Percentiles rank a stretch among this genome's conserved stretches.
Evolutionary conservation across 2,329 filamentous ascomycete species (phyloP).

Genomic region (Metarhizium rileyi): DNA sequence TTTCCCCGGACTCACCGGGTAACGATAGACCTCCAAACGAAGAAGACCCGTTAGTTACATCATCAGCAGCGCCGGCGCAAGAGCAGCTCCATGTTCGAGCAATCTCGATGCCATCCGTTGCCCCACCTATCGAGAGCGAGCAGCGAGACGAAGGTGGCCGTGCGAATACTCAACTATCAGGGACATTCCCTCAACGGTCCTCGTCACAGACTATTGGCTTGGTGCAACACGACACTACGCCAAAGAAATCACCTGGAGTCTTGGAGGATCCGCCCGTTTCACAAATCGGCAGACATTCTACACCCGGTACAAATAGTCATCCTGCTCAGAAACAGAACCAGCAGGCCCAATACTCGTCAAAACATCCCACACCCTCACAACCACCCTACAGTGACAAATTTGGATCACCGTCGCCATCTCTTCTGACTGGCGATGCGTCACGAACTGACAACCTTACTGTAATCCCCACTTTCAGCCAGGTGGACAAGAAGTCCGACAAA

Average conservation of each 20-base stretch:
- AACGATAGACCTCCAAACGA: conserved; percentile 28
- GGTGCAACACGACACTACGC: conserved; percentile 15
- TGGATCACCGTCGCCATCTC: conserved; percentile 39
- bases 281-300: conserved; percentile 5
- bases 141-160: conserved; percentile 40
- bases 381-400: conserved; percentile 19
- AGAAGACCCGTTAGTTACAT: conserved; percentile 13
- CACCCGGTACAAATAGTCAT: neutral
- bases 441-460: conserved; percentile 72
- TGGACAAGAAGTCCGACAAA: conserved; percentile 67
- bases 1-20: conserved; percentile 37
- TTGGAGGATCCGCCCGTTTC: conserved; percentile 31
- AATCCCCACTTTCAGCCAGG: conserved; percentile 60
- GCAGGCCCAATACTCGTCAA: conserved; percentile 9
- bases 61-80: conserved; percentile 14
- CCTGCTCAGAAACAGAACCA: neutral
- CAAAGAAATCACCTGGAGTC: conserved; percentile 15
- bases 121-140: conserved; percentile 40
- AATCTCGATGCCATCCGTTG: conserved; percentile 23
- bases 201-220: conserved; percentile 41
- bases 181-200: conserved; percentile 41
- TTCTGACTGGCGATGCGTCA: conserved; percentile 56
- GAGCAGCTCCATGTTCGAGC: conserved; percentile 25
- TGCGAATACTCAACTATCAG: conserved; percentile 16
- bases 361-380: conserved; percentile 5